Base-by-base conservation (phyloP, 2,329 filamentous ascomycete species). In the Pestalotiopsis sp. region DNA sequence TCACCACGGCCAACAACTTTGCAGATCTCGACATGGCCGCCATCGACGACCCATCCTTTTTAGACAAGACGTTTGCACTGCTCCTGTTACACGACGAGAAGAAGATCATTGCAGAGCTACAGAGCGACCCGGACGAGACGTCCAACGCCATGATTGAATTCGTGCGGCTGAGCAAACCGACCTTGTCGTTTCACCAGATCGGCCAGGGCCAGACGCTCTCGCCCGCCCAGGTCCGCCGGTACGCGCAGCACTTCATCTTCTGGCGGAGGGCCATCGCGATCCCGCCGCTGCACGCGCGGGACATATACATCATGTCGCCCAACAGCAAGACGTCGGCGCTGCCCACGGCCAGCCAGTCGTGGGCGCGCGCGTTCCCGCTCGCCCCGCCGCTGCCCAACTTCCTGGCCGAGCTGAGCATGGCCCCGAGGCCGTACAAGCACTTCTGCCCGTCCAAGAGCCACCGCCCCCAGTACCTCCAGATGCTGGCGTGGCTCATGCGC, bases 241-340 rank as follows among this genome's bases (percentile, higher is more conserved):
- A 97, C 71, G 94, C 95, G 11, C 92, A 93, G 68, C 96, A 98
- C 82, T 91, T 99, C 71, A 94, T 98, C 70, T 97, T 97, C 82
- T 98, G 95, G 95, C 91, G 96, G 27, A 92, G 95, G 68, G 96
- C 95, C 61, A 93, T 97, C 70, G 92, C 95, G 17, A 95, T 98
- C 56, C 93, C 94, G 4, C 96, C 96, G 0, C 87, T 99, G 5
- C 94, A 98, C 76, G 92, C 93, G 58, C 88, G 95, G 62, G 95
- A 98, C 77, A 92, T 91, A 12, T 99, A 98, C 79, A 92, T 98
- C 41, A 89, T 98, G 36, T 97, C 93, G 1, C 95, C 95, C 0
- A 97, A 97, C 77, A 94, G 94, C 70, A 92, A 97, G 75, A 87
- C 94, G 74, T 84, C 87, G 65, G 89, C 90, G 61, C 86, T 98